Evolutionary conservation across 805 yeast species (phyloP).

Genomic region (Yarrowia divulgata): DNA sequence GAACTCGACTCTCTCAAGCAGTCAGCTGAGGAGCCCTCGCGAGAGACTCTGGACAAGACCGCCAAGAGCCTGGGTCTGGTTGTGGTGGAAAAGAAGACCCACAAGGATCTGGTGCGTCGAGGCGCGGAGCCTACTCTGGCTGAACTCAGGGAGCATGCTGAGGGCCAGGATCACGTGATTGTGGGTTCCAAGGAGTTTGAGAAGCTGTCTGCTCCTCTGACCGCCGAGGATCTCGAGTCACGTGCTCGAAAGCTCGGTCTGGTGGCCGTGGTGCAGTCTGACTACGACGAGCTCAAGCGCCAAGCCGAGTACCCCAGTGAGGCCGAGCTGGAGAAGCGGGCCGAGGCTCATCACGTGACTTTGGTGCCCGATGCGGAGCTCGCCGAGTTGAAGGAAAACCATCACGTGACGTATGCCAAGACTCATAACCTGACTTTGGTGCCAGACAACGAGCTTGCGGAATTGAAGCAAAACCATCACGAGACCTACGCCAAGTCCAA

Average conservation of each 20-base stretch:
- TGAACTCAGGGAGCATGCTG: conserved; percentile 49
- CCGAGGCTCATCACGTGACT: conserved; percentile 29
- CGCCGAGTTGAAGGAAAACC: conserved; percentile 8
- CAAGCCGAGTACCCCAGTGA: conserved; percentile 43
- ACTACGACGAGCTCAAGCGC: conserved; percentile 43
- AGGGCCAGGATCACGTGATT: conserved; percentile 50
- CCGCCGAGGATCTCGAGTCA: conserved; percentile 41
- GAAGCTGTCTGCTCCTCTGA: conserved; percentile 45
- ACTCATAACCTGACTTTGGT: conserved; percentile 36
- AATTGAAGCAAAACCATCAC: background rate
- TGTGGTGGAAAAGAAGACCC: conserved; percentile 43
- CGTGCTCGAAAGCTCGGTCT: conserved; percentile 41
- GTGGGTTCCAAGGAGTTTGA: conserved; percentile 51
- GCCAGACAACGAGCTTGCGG: conserved; percentile 40
- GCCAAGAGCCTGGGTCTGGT: conserved; percentile 16
- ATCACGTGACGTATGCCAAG: conserved; percentile 19
- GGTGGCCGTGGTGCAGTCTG: conserved; percentile 43
- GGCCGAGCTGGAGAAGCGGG: conserved; percentile 40
- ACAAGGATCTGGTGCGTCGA: conserved; percentile 9
- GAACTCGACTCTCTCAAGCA: background rate
- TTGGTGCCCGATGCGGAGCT: conserved; percentile 41
- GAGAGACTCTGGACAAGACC: background rate
- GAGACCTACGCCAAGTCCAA: conserved; percentile 7
- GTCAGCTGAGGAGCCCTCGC: background rate
- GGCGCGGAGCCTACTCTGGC: conserved; percentile 45